Conservation (phyloP, 2,329 filamentous ascomycete species). For the Xylaria sp. region DNA sequence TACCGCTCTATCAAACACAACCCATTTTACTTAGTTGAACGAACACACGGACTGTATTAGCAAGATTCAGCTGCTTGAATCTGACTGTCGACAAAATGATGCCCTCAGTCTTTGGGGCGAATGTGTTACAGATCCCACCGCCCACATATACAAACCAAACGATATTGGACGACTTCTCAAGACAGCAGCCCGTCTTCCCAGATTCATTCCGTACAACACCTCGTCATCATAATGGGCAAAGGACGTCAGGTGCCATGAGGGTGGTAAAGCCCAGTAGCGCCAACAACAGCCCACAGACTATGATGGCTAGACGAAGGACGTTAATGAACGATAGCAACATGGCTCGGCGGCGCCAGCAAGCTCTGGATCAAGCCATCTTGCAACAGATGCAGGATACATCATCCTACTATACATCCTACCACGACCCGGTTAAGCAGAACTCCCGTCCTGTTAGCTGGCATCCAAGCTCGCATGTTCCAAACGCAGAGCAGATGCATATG, state of each 20-base stretch:
- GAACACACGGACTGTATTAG: slow-evolving; percentile 11
- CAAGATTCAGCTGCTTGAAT: slow-evolving; percentile 4
- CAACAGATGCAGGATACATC: slow-evolving; percentile 50
- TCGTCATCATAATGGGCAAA: slow-evolving; percentile 61
- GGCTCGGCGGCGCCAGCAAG: slow-evolving; percentile 59
- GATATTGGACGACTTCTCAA: slow-evolving; percentile 62
- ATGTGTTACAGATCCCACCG: slow-evolving; percentile 46
- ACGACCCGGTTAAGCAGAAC: slow-evolving; percentile 53
- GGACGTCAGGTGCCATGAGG: slow-evolving; percentile 63
- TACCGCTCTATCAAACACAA: slow-evolving; percentile 13
- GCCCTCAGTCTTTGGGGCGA: slow-evolving; percentile 50
- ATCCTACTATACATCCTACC: slow-evolving; percentile 44
- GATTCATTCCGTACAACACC: slow-evolving; percentile 61
- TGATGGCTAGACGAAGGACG: slow-evolving; percentile 65
- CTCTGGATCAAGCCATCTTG: slow-evolving; percentile 56
- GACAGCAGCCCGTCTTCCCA: slow-evolving; percentile 61
- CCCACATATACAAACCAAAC: slow-evolving; percentile 54
- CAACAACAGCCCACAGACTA: slow-evolving; percentile 72
- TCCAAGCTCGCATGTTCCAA: slow-evolving; percentile 64
- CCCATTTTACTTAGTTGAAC: slow-evolving; percentile 2
- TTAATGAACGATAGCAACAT: slow-evolving; percentile 62
- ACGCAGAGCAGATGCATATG: slow-evolving; percentile 52
- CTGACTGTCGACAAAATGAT: slow-evolving; percentile 45
- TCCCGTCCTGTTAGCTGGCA: slow-evolving; percentile 80
- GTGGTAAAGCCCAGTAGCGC: slow-evolving; percentile 73